These are phyloP conservation scores for Calonectria pauciramosa DNA, from an alignment of 2,329 filamentous ascomycete genomes.

Conservation along the genomic window DNA sequence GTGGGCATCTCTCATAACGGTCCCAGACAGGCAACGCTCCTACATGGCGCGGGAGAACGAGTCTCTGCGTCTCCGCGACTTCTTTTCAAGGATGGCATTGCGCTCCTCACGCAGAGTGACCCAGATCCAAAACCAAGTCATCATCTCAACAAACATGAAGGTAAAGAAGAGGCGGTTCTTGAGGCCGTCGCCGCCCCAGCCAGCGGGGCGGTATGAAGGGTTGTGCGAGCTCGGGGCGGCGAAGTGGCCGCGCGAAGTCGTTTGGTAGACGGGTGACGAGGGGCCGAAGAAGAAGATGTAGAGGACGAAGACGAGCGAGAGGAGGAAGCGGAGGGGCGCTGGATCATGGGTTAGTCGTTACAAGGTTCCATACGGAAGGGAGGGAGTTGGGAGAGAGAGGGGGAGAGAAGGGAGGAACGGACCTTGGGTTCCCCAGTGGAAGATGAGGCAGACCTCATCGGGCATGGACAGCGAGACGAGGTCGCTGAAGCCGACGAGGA, in stretches of 20 bases:
- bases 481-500: constrained; percentile 72
- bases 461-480: constrained; percentile 76
- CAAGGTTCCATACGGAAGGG: constrained; percentile 37
- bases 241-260: constrained; percentile 40
- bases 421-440: constrained; percentile 78
- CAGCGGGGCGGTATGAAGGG: constrained; percentile 53
- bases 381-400: no score
- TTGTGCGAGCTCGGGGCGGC: constrained; percentile 49
- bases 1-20: background rate
- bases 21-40: background rate
- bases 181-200: constrained; percentile 74
- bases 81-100: constrained; percentile 55
- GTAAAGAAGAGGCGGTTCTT: constrained; percentile 90
- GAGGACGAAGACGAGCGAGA: constrained; percentile 72
- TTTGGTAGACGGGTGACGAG: constrained; percentile 62
- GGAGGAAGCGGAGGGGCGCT: constrained; percentile 75
- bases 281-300: constrained; percentile 75
- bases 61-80: constrained; percentile 49
- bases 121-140: constrained; percentile 90
- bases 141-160: constrained; percentile 86
- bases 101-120: constrained; percentile 77
- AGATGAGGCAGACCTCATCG: constrained; percentile 73
- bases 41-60: constrained; percentile 34
- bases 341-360: constrained; percentile 21
- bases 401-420: constrained; percentile 54